Percentiles rank a stretch among this genome's conserved stretches.
Conservation (phyloP, 208 protist species). For the Vickermania spadyakhi region DNA sequence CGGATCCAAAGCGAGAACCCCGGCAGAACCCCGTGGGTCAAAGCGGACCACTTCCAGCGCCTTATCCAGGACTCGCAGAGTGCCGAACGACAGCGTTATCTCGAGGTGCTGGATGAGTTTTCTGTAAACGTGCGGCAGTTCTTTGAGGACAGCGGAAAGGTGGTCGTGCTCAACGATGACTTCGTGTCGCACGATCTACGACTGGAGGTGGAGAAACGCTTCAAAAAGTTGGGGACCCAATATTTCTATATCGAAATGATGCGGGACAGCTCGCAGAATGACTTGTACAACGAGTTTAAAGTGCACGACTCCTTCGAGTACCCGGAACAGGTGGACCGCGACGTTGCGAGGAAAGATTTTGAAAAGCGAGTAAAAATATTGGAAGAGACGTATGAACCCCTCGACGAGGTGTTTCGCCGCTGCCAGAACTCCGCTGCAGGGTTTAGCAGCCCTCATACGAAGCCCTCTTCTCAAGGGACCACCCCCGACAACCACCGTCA, state of each 20-base stretch:
- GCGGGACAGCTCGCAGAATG: constrained; percentile 31
- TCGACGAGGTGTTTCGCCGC: constrained; percentile 10
- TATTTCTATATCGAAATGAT: constrained; percentile 81
- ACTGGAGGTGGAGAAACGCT: constrained; percentile 47
- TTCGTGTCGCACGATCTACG: constrained; percentile 70
- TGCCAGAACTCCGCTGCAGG: not conserved
- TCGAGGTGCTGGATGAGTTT: constrained; percentile 45
- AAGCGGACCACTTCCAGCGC: constrained; percentile 45
- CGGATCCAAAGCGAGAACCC: not conserved
- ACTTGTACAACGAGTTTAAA: constrained; percentile 52
- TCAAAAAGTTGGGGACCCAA: constrained; percentile 38
- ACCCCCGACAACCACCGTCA: not conserved
- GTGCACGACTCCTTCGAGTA: constrained; percentile 59
- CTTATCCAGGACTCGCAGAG: constrained; percentile 46
- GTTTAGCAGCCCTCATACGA: not conserved
- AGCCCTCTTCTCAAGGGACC: not conserved
- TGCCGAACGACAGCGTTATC: constrained; percentile 47
- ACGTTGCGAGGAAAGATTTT: constrained; percentile 46
- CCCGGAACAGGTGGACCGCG: constrained; percentile 18
- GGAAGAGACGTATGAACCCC: constrained; percentile 40
- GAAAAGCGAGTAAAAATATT: constrained; percentile 34
- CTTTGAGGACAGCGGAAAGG: constrained; percentile 53
- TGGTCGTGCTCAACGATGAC: constrained; percentile 84
- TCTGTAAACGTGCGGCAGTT: constrained; percentile 53
- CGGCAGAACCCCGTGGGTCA: constrained; percentile 16